phyloP scores from a whole-genome alignment of 2,329 filamentous ascomycete genomes.

The Fusarium clavum region DNA sequence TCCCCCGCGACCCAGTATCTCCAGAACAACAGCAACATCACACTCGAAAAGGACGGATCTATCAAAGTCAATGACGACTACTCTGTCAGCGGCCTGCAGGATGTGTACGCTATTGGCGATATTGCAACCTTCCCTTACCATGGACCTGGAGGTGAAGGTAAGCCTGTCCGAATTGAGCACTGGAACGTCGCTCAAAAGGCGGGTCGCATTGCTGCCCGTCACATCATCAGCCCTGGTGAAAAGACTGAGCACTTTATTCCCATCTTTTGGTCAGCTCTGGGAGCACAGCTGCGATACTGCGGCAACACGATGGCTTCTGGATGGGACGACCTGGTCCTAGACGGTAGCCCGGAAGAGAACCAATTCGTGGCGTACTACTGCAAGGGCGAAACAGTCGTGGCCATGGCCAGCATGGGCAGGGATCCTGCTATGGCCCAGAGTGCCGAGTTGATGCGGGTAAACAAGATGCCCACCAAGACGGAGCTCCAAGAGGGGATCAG shows the following conservation, averaged over 20 bases:
- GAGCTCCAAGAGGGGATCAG: conserved; percentile 75
- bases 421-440: conserved; percentile 88
- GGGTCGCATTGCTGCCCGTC: conserved; percentile 80
- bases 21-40: conserved; percentile 74
- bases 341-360: conserved; percentile 79
- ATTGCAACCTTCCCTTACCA: conserved; percentile 96
- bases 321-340: conserved; percentile 86
- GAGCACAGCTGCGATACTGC: conserved; percentile 90
- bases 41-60: conserved; percentile 86
- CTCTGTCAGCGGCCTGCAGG: conserved; percentile 77
- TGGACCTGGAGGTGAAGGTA: conserved; percentile 84
- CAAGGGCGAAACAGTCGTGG: conserved; percentile 86
- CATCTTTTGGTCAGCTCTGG: conserved; percentile 96
- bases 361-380: conserved; percentile 93
- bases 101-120: conserved; percentile 93
- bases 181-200: conserved; percentile 98
- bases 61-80: conserved; percentile 84
- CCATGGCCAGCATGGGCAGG: conserved; percentile 89
- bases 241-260: conserved; percentile 83
- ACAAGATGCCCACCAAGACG: conserved; percentile 85
- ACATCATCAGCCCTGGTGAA: conserved; percentile 75
- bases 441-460: conserved; percentile 84
- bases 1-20: conserved; percentile 87
- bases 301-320: conserved; percentile 80
- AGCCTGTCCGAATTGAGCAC: conserved; percentile 87